These are phyloP conservation scores for Curvularia eragrostidis DNA, from an alignment of 2,329 filamentous ascomycete species.

Conservation along the genomic window DNA sequence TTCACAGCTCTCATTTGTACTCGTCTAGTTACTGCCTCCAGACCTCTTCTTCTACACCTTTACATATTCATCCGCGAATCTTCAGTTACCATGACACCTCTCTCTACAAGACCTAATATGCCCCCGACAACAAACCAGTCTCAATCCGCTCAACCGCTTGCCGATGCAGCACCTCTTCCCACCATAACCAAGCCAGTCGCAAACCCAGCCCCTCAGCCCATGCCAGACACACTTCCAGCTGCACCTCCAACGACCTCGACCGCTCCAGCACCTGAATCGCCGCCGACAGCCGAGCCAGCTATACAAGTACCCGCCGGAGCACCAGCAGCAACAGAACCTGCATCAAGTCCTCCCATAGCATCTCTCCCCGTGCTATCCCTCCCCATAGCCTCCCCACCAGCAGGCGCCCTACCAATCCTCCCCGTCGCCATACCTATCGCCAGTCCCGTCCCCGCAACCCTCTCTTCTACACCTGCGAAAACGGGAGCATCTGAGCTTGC, in stretches of 20 bases:
- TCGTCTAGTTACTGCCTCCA: neutral
- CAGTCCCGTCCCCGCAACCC: neutral
- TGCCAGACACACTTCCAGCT: neutral
- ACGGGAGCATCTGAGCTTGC: slow-evolving; percentile 12
- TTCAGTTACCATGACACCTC: slow-evolving; percentile 2
- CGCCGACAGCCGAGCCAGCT: slow-evolving; percentile 2
- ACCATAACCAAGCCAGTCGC: neutral
- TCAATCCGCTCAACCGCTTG: neutral
- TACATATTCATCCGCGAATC: slow-evolving; percentile 4
- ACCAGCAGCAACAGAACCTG: slow-evolving; percentile 5
- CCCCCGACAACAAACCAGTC: neutral
- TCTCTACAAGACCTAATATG: neutral
- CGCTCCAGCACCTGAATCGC: neutral
- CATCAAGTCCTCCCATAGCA: neutral
- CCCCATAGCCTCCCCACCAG: neutral
- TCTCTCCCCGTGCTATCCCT: neutral
- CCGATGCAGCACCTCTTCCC: neutral
- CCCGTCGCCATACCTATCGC: neutral
- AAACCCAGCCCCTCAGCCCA: neutral
- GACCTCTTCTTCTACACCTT: neutral
- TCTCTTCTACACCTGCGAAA: slow-evolving; percentile 1
- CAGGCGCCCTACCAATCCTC: neutral
- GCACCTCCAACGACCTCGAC: neutral
- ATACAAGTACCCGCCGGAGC: slow-evolving; percentile 8
- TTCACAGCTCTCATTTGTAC: neutral